Conservation (phyloP, 768 basidiomycete genomes). For the Hericium erinaceus region DNA sequence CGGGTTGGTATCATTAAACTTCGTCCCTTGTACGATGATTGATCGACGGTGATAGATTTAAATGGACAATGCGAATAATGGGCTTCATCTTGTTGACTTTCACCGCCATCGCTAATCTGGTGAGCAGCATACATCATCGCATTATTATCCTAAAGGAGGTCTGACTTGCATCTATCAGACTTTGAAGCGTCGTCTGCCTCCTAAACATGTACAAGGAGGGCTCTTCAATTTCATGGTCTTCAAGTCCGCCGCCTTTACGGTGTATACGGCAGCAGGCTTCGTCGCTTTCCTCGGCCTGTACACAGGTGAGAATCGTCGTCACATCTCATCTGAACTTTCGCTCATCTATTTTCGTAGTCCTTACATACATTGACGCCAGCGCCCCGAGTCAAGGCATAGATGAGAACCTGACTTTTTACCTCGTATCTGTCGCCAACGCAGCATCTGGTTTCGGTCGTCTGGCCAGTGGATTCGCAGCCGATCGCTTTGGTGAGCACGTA, state of each 20-base stretch:
- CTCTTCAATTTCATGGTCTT: slow-evolving; percentile 52
- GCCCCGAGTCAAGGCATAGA: slow-evolving; percentile 41
- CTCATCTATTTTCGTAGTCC: slow-evolving; percentile 27
- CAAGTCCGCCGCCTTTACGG: slow-evolving; percentile 39
- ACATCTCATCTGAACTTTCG: background rate
- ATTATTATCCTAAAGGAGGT: background rate
- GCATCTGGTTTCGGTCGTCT: slow-evolving; percentile 56
- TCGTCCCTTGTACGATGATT: background rate
- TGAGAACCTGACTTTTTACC: slow-evolving; percentile 47
- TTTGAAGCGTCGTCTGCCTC: slow-evolving; percentile 39
- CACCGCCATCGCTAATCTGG: slow-evolving; percentile 47
- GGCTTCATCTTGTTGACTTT: slow-evolving; percentile 50
- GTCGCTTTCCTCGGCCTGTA: slow-evolving; percentile 61
- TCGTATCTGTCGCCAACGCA: slow-evolving; percentile 61
- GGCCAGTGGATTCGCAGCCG: slow-evolving; percentile 41
- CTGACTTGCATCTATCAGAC: slow-evolving; percentile 17
- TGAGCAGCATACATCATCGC: slow-evolving; percentile 15
- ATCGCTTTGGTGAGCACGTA: slow-evolving; percentile 36
- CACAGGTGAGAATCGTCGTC: slow-evolving; percentile 18
- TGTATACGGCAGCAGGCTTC: slow-evolving; percentile 51
- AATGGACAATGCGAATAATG: slow-evolving; percentile 67
- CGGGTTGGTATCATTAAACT: slow-evolving; percentile 29
- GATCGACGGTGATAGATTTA: slow-evolving; percentile 37
- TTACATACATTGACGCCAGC: slow-evolving; percentile 59
- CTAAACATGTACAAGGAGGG: slow-evolving; percentile 43